Percentiles rank a stretch among this genome's conserved stretches.
phyloP scores from a whole-genome alignment of 148 eudicot species.

The Cornus controversa region DNA sequence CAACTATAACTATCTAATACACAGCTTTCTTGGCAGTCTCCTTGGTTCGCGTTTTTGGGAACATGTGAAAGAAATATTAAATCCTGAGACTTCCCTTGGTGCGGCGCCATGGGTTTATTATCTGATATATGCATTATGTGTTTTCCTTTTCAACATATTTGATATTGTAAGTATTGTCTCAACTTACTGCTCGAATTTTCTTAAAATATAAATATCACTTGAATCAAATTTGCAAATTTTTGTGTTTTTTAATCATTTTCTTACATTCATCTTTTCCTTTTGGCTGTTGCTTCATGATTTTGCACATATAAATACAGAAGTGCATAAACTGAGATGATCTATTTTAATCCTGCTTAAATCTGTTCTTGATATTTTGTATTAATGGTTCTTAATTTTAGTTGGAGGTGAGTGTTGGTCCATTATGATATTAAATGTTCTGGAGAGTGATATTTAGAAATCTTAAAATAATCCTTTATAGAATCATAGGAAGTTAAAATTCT shows the following conservation, averaged over 20 bases:
- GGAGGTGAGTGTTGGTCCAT: background rate
- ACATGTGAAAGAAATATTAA: constrained; percentile 67
- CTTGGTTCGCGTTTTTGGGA: constrained; percentile 77
- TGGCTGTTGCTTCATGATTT: background rate
- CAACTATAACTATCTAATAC: constrained; percentile 3
- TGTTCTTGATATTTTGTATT: background rate
- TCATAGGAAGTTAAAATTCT: background rate
- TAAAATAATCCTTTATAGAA: background rate
- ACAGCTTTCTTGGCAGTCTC: constrained; percentile 54
- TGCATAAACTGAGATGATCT: background rate
- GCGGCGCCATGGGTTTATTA: constrained; percentile 95
- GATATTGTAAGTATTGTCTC: constrained; percentile 77
- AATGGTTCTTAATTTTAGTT: background rate
- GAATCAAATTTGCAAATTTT: background rate
- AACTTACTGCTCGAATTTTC: background rate
- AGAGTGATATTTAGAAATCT: background rate
- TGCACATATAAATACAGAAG: background rate
- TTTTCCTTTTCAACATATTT: constrained; percentile 86
- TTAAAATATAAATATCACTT: background rate
- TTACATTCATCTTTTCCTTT: background rate
- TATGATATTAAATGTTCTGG: background rate
- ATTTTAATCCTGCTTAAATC: background rate
- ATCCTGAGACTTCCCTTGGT: constrained; percentile 77
- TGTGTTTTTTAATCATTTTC: background rate
- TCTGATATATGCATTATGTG: constrained; percentile 84